A percentile compares a stretch with the other conserved stretches of the same genome.
Evolutionary conservation across 2,329 filamentous ascomycete genomes (phyloP).

Genomic region (Rhytidhysteron rufulum): DNA sequence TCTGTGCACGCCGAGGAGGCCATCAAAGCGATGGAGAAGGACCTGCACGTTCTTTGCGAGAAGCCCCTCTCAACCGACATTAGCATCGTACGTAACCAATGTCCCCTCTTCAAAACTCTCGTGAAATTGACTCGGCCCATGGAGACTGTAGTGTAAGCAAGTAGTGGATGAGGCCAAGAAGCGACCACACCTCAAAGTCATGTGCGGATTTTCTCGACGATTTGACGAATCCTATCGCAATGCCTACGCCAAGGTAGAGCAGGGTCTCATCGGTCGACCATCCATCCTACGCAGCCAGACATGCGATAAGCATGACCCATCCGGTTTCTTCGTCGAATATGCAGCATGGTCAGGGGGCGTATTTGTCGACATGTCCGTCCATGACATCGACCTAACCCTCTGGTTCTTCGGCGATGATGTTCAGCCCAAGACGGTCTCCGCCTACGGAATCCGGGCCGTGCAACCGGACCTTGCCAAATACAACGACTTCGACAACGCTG

Average conservation of each 20-base stretch:
- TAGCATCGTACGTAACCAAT: constrained; percentile 19
- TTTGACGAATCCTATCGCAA: constrained; percentile 44
- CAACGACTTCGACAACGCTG: constrained; percentile 43
- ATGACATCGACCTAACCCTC: constrained; percentile 44
- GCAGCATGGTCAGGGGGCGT: constrained; percentile 40
- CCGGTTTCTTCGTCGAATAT: constrained; percentile 42
- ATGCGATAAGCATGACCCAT: constrained; percentile 35
- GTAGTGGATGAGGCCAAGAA: constrained; percentile 35
- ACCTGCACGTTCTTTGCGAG: constrained; percentile 36
- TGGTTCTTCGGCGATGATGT: constrained; percentile 38
- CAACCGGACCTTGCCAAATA: constrained; percentile 37
- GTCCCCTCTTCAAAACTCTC: background rate
- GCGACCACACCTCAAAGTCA: constrained; percentile 38
- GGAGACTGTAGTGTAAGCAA: constrained; percentile 16
- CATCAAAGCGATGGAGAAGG: constrained; percentile 30
- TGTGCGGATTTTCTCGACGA: constrained; percentile 44
- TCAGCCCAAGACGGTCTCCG: constrained; percentile 35
- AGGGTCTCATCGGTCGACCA: constrained; percentile 37
- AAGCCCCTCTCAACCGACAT: constrained; percentile 36
- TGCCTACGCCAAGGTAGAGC: constrained; percentile 30
- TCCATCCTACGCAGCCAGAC: constrained; percentile 42
- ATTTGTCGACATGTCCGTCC: constrained; percentile 43
- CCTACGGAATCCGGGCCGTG: constrained; percentile 30
- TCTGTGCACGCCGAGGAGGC: constrained; percentile 34
- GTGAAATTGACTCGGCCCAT: constrained; percentile 4